Evolutionary conservation across 176 grass and related monocot species (phyloP).

Genomic region (Zea luxurians): DNA sequence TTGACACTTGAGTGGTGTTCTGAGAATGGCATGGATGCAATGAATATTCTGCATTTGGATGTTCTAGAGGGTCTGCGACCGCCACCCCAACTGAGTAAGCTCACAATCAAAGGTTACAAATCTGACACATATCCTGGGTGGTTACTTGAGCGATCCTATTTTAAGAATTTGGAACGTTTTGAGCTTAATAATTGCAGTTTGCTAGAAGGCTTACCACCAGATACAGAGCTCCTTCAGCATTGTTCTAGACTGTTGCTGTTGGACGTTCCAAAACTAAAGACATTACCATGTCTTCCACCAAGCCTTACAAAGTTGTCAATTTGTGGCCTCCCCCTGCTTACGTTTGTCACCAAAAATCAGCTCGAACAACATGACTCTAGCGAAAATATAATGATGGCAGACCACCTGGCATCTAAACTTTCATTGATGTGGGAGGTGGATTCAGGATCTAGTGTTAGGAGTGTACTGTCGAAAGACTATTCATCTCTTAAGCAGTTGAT

Average conservation of each 20-base stretch:
- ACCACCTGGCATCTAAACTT: no score
- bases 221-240: background rate
- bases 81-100: background rate
- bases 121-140: background rate
- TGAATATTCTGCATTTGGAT: background rate
- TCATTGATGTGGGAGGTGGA: no score
- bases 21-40: no score
- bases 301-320: background rate
- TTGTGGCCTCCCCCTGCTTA: background rate
- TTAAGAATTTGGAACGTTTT: background rate
- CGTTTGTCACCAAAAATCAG: background rate
- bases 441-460: no score
- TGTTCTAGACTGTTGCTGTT: background rate
- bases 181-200: background rate
- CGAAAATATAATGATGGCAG: no score
- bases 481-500: no score
- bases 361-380: background rate
- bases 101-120: background rate
- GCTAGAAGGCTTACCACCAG: background rate
- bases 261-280: background rate
- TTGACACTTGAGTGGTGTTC: no score
- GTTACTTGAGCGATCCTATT: background rate
- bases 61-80: constrained; percentile 16
- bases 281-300: constrained; percentile 1
- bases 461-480: no score